These are phyloP conservation scores for Pythium rishiriense DNA, from an alignment of 352 stramenopile genomes.

Conservation along the genomic window DNA sequence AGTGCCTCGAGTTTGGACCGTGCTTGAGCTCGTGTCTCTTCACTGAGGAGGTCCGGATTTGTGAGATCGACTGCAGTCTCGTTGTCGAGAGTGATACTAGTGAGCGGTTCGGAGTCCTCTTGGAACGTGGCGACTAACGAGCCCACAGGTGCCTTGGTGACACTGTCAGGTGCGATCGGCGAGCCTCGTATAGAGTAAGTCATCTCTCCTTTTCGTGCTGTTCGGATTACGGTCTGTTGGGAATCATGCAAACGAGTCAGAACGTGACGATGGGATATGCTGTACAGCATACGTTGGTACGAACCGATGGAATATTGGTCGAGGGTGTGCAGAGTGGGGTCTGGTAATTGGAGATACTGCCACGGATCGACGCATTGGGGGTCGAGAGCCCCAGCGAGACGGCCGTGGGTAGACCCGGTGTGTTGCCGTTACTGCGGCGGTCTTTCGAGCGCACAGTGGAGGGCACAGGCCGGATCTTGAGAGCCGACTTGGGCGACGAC, in stretches of 20 bases:
- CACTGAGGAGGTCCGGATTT: conserved; percentile 59
- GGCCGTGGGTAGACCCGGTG: conserved; percentile 10
- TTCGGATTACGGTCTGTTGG: conserved; percentile 53
- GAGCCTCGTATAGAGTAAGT: conserved; percentile 72
- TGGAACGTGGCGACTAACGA: conserved; percentile 70
- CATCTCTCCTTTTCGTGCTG: conserved; percentile 70
- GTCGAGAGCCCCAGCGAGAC: conserved; percentile 21
- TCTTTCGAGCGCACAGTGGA: conserved; percentile 35
- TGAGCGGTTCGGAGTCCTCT: conserved; percentile 39
- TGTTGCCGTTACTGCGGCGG: conserved; percentile 29
- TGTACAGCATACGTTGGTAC: conserved; percentile 1
- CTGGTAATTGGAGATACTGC: conserved; percentile 27
- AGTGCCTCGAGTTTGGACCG: conserved; percentile 66
- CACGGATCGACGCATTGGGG: conserved; percentile 18
- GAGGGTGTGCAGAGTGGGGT: conserved; percentile 28
- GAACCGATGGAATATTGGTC: conserved; percentile 36
- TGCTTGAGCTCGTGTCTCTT: conserved; percentile 53
- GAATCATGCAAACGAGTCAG: not conserved
- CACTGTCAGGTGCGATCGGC: conserved; percentile 58
- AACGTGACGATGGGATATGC: not conserved
- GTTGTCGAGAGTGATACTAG: conserved; percentile 62
- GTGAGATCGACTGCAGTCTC: conserved; percentile 65
- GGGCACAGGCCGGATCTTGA: conserved; percentile 33
- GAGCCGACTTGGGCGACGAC: conserved; percentile 26
- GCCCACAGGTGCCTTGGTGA: conserved; percentile 49